Evolutionary conservation across 345 rosid genomes (phyloP).

Genomic region (Sonneratia caseolaris): DNA sequence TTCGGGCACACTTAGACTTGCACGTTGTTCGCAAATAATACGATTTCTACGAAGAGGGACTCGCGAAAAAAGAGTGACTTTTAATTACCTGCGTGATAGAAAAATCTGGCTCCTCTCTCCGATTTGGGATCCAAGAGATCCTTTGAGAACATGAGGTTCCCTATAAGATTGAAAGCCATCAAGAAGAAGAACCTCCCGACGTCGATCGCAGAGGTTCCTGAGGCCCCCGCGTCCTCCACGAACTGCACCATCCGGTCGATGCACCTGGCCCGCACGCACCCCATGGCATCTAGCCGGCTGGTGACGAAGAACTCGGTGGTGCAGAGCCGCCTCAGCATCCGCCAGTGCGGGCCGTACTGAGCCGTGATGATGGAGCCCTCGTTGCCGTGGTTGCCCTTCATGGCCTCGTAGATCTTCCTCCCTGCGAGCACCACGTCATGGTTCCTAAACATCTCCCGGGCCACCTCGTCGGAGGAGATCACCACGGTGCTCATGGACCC

Average conservation of each 20-base stretch:
- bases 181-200: slow-evolving; percentile 55
- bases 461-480: slow-evolving; percentile 52
- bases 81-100: slow-evolving; percentile 43
- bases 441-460: slow-evolving; percentile 67
- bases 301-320: slow-evolving; percentile 57
- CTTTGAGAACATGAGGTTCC: slow-evolving; percentile 57
- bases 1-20: too few species aligned
- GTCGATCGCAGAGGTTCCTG: slow-evolving; percentile 37
- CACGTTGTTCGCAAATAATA: too few species aligned
- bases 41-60: too few species aligned
- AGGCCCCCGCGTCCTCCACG: slow-evolving; percentile 30
- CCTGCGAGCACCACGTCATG: slow-evolving; percentile 66
- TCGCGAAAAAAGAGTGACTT: too few species aligned
- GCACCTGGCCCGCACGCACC: slow-evolving; percentile 35
- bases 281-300: slow-evolving; percentile 49
- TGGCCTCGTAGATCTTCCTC: slow-evolving; percentile 68
- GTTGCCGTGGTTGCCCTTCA: slow-evolving; percentile 43
- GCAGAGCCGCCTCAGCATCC: slow-evolving; percentile 55
- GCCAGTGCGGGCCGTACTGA: slow-evolving; percentile 74
- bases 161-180: slow-evolving; percentile 64
- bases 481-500: slow-evolving; percentile 72
- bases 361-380: slow-evolving; percentile 65
- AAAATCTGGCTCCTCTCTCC: slow-evolving; percentile 46
- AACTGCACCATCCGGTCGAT: slow-evolving; percentile 41
- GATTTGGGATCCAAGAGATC: slow-evolving; percentile 57